Conservation (phyloP, 352 stramenopile species). For the Blastocystis sp. region DNA sequence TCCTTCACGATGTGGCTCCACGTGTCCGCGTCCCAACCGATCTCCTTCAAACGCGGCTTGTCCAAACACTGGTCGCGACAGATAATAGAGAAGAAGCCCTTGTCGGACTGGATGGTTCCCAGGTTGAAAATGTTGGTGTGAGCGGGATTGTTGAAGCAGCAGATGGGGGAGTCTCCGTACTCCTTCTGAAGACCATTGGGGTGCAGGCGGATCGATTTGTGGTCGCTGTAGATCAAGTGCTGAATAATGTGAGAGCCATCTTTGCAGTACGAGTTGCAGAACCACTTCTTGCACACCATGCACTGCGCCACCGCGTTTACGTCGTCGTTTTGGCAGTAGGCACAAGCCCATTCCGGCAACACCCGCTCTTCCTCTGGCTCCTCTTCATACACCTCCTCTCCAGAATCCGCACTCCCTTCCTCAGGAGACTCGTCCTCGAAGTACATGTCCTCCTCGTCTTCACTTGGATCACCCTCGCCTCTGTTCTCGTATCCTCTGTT, state of each 20-base stretch:
- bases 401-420: background rate
- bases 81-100: conserved; percentile 92
- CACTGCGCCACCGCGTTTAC: conserved; percentile 44
- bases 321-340: conserved; percentile 60
- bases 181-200: conserved; percentile 85
- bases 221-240: conserved; percentile 70
- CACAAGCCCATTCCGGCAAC: conserved; percentile 46
- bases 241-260: conserved; percentile 66
- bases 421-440: background rate
- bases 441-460: background rate
- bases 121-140: conserved; percentile 96
- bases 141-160: conserved; percentile 98
- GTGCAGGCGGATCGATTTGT: conserved; percentile 84
- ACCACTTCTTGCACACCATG: conserved; percentile 55
- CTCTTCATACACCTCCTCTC: conserved; percentile 42
- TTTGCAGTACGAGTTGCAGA: conserved; percentile 67
- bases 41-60: conserved; percentile 94
- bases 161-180: conserved; percentile 93
- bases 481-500: background rate
- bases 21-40: conserved; percentile 97
- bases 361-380: background rate
- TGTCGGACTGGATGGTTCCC: conserved; percentile 93
- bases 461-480: background rate
- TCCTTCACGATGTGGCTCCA: conserved; percentile 98
- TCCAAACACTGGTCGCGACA: conserved; percentile 95